These are phyloP conservation scores for Colletotrichum sp. DNA, from an alignment of 2,329 filamentous ascomycete genomes.

Conservation along the genomic window DNA sequence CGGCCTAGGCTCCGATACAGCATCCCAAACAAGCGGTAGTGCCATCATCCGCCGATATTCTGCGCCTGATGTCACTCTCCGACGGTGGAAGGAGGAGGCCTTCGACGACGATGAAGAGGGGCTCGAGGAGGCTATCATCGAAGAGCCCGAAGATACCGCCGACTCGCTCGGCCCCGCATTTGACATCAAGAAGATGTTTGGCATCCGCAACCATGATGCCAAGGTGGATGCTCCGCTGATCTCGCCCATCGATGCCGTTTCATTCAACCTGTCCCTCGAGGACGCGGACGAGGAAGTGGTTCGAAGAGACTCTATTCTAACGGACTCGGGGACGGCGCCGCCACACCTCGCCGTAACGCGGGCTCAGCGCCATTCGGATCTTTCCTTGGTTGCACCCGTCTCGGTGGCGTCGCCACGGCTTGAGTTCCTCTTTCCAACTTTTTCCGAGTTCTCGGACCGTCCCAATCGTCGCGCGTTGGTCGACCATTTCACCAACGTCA, in stretches of 20 bases:
- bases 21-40: constrained; percentile 1
- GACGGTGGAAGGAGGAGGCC: constrained; percentile 12
- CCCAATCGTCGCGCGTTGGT: constrained; percentile 61
- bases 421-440: constrained; percentile 58
- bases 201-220: background rate
- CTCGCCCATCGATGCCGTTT: constrained; percentile 34
- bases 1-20: constrained; percentile 8
- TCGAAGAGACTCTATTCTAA: constrained; percentile 28
- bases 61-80: constrained; percentile 3
- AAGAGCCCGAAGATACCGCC: constrained; percentile 6
- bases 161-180: background rate
- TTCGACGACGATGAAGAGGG: constrained; percentile 7
- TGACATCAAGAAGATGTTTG: constrained; percentile 15
- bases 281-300: constrained; percentile 25
- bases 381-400: constrained; percentile 38
- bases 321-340: background rate
- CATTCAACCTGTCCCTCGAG: constrained; percentile 35
- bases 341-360: constrained; percentile 15
- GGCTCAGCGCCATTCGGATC: constrained; percentile 20
- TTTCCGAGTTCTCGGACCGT: constrained; percentile 61
- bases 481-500: constrained; percentile 67
- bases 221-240: constrained; percentile 25
- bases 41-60: constrained; percentile 8
- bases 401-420: constrained; percentile 46
- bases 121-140: constrained; percentile 12